These are phyloP conservation scores for Podospora fimiseda DNA, from an alignment of 495 filamentous ascomycete species.

Conservation along the genomic window DNA sequence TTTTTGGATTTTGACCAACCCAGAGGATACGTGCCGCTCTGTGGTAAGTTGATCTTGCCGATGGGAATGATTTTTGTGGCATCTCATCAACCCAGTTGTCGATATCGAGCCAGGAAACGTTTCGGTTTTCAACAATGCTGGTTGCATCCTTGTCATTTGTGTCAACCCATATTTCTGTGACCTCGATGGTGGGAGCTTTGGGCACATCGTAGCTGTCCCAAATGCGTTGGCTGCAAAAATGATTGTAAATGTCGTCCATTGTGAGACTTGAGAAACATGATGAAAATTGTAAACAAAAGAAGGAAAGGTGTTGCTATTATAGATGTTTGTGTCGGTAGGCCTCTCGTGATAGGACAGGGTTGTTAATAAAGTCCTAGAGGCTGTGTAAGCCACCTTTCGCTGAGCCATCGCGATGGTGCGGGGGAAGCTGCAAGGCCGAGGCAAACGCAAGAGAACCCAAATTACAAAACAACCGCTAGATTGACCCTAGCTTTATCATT, in stretches of 20 bases:
- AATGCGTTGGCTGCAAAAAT: slow-evolving; percentile 14
- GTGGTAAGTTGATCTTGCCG: not conserved
- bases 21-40: slow-evolving; percentile 16
- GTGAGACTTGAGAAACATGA: not conserved
- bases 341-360: not conserved
- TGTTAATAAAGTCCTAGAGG: not conserved
- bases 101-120: slow-evolving; percentile 7
- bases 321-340: not conserved
- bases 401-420: slow-evolving; percentile 1
- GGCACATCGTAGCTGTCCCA: slow-evolving; percentile 19
- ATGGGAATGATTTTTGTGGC: slow-evolving; percentile 5
- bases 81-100: slow-evolving; percentile 25
- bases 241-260: slow-evolving; percentile 21
- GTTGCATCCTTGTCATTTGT: not conserved
- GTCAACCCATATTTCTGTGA: slow-evolving; percentile 22
- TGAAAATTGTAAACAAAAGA: not conserved
- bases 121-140: slow-evolving; percentile 4
- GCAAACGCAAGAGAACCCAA: slow-evolving; percentile 22
- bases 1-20: slow-evolving; percentile 14
- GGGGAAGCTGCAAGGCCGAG: not conserved
- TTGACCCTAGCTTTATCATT: no score
- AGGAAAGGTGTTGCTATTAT: not conserved
- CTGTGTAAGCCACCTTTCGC: slow-evolving; percentile 1
- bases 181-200: slow-evolving; percentile 16
- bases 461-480: slow-evolving; percentile 33